Percentiles rank a stretch among this genome's conserved stretches.
These are phyloP conservation scores for Phenoliferia sp. DNA, from an alignment of 1,284 basidiomycete genomes.

Conservation along the genomic window DNA sequence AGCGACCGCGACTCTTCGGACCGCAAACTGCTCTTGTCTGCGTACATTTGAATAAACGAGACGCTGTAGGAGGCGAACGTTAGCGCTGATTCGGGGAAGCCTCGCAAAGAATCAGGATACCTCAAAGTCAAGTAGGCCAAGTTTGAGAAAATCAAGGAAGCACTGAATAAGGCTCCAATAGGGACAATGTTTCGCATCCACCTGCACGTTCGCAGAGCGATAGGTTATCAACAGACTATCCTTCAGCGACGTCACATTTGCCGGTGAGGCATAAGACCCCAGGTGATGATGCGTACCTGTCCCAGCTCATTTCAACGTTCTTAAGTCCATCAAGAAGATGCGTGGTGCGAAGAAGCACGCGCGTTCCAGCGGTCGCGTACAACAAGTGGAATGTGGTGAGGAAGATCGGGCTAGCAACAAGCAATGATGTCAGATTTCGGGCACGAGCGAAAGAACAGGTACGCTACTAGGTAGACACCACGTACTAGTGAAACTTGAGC, in stretches of 20 bases:
- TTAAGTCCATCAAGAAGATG: slow-evolving; percentile 45
- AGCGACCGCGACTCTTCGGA: background rate
- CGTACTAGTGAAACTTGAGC: slow-evolving; percentile 12
- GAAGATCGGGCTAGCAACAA: slow-evolving; percentile 40
- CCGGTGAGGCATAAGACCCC: background rate
- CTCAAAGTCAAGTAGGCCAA: slow-evolving; percentile 47
- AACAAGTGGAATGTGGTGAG: slow-evolving; percentile 46
- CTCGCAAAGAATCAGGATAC: slow-evolving; percentile 34
- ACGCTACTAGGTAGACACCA: background rate
- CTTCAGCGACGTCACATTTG: background rate
- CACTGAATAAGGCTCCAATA: slow-evolving; percentile 48
- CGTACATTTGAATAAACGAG: slow-evolving; percentile 49
- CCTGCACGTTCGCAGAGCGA: slow-evolving; percentile 4
- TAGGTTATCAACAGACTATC: background rate
- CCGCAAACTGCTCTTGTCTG: background rate
- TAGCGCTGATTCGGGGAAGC: background rate
- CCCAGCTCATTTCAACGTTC: slow-evolving; percentile 38
- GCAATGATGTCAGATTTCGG: background rate
- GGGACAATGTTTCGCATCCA: slow-evolving; percentile 46
- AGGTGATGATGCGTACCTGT: slow-evolving; percentile 19
- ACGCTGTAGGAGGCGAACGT: slow-evolving; percentile 35
- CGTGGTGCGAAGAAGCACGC: slow-evolving; percentile 43
- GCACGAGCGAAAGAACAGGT: too few species aligned
- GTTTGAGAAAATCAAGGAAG: slow-evolving; percentile 48
- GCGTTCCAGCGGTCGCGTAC: slow-evolving; percentile 46